Base-by-base conservation (phyloP, 2,329 filamentous ascomycete genomes). In the Fusarium piperis region DNA sequence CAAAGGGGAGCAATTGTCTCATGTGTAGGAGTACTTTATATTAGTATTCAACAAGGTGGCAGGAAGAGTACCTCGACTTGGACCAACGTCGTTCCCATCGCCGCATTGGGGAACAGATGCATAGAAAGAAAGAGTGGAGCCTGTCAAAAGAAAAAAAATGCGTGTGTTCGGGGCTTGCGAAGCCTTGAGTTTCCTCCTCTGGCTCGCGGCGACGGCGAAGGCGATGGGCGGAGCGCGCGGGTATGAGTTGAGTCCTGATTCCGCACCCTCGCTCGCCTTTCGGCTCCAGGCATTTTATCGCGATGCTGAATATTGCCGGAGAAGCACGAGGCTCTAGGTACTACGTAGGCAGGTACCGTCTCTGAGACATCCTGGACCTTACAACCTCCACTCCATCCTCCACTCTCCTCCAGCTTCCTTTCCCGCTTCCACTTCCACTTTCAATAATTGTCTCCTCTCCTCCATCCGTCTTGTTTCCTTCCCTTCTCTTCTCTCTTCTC, bases 361-460 rank as follows among this genome's bases (percentile, higher is more conserved):
- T 8, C 30, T 32, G 41, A 12, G 36, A 39, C 32, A 62, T 60
- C 65, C 65, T 67, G 63, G 51, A 71, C 59, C 68, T 56, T 61
- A 62, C 55, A 57, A 67, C 48, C 51, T 70, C 58, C 61, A 59
- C 58, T 58, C 59, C 56, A 60, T 53, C 62, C 69, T 71, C 61
- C 60, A 69, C 67, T 69, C 59, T 64, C 44, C 59, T 64, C 44
- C 56, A 59, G 44, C 38, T 65, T 61, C 28, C 32, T 28, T 64
- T 51, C 36, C 20, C 36, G 20, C 51, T 36, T 64, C 51, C 41
- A 16, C 53, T 39, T 64, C 51, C 57, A 39, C 55, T 48, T 55
- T 41, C 26, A 44, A 23, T 58, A 70, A 59, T 59, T 59, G 52
- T 68, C 58, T 41, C 59, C 35, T 56, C 28, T 36, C 53, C 53